A percentile compares a stretch with the other conserved stretches of the same genome.
These are phyloP conservation scores for Hanseniaspora nectarophila DNA, from an alignment of 805 yeast genomes.

Conservation along the genomic window DNA sequence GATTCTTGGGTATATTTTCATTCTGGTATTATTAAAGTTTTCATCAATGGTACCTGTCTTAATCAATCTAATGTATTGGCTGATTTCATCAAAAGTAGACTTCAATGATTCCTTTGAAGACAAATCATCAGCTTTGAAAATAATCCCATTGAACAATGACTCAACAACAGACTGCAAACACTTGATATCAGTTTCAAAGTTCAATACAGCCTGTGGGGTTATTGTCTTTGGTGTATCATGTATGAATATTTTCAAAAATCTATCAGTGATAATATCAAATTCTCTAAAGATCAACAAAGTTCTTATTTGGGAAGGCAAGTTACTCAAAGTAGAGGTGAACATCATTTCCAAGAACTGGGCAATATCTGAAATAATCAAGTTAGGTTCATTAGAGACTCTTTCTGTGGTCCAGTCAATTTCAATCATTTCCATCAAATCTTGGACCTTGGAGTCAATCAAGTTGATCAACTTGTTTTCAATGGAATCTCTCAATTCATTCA, in stretches of 20 bases:
- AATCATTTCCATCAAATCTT: slow-evolving; percentile 68
- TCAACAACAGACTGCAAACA: slow-evolving; percentile 50
- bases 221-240: slow-evolving; percentile 39
- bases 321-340: slow-evolving; percentile 72
- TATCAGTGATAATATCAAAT: slow-evolving; percentile 69
- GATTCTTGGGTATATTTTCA: slow-evolving; percentile 61
- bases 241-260: slow-evolving; percentile 50
- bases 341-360: slow-evolving; percentile 74
- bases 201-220: slow-evolving; percentile 50
- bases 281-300: slow-evolving; percentile 74
- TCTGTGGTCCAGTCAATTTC: slow-evolving; percentile 74
- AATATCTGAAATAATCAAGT: slow-evolving; percentile 65
- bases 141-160: slow-evolving; percentile 25
- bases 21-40: slow-evolving; percentile 44
- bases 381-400: slow-evolving; percentile 46
- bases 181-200: slow-evolving; percentile 69
- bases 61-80: slow-evolving; percentile 67
- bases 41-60: slow-evolving; percentile 52
- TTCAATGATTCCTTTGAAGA: slow-evolving; percentile 30
- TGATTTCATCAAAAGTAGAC: slow-evolving; percentile 63
- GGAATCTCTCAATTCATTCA: slow-evolving; percentile 33
- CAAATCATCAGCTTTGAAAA: slow-evolving; percentile 2
- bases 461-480: slow-evolving; percentile 75
- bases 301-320: slow-evolving; percentile 65
- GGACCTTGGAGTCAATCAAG: slow-evolving; percentile 68